Evolutionary conservation across 176 grass and related monocot species (phyloP), one percentile per base, ranked within the genome.

Genomic region (Oropetium thomaeum): DNA sequence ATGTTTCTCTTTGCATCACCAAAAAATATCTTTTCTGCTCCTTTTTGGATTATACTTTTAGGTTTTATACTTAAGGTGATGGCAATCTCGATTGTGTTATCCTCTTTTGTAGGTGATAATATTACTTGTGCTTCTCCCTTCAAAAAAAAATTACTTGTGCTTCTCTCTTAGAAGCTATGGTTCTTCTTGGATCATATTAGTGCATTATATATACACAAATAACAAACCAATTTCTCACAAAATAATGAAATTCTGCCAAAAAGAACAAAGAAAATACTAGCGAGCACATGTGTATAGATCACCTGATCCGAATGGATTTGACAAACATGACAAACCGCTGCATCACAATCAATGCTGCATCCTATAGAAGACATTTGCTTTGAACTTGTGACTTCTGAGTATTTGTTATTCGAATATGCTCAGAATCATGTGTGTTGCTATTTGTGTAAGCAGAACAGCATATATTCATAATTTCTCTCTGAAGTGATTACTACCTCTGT

Each of bases 161-260:
- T 74, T 67, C 17, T 44, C 30, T 73, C 38, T 80, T 32, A 67
- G 38, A 58, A 40, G 6, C 22, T 40, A 33, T 52, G 42, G 13
- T 80, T 73, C 11, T 86, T 66, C 16, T 74, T 53, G 54, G 22
- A 75, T 61, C 41, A 65, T 49, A 71, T 15, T n/a, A 55, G 34
- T 41, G 8, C 71, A 12, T 25, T n/a, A n/a, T 40, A 42, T 44
- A 13, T 19, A 29, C 23, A 17, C 39, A 17, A 67, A 28, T 43
- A 25, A 65, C 9, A 25, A 25, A 11, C 9, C 19, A 13, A 38
- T 43, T 42, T 27, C 7, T 29, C 7, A 17, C 2, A 15, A 64
- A 28, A 42, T 29, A 28, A 1, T 12, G 53, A 30, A 47, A 48
- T 19, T 11, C 8, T 30, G 19, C 4, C 41, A 19, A 10, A 51